Conservation (phyloP, 2,329 filamentous ascomycete genomes). For the Fusarium musae region DNA sequence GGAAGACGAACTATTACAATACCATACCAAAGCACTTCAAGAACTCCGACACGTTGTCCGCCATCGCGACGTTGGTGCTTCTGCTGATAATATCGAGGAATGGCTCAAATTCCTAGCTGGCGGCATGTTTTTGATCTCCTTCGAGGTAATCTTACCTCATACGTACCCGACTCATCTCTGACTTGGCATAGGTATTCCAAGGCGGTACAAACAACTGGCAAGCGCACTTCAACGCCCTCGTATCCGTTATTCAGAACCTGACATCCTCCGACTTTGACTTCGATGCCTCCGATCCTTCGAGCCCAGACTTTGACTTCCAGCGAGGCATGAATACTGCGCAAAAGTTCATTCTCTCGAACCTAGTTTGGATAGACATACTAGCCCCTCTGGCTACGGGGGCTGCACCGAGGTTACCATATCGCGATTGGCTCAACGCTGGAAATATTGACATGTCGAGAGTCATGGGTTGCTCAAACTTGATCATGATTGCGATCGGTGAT, state of each 20-base stretch:
- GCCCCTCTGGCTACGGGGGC: conserved; percentile 22
- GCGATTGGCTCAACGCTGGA: conserved; percentile 12
- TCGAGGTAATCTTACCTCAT: conserved; percentile 26
- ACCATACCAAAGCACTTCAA: conserved; percentile 44
- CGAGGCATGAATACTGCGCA: conserved; percentile 32
- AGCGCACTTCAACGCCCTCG: conserved; percentile 34
- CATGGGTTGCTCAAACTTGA: conserved; percentile 38
- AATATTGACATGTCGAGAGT: conserved; percentile 32
- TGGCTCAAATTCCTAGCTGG: conserved; percentile 44
- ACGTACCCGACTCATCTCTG: neutral
- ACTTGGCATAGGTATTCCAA: conserved; percentile 22
- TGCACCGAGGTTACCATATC: conserved; percentile 10
- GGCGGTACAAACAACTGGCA: conserved; percentile 37
- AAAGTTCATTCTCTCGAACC: conserved; percentile 28
- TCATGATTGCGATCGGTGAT: conserved; percentile 36
- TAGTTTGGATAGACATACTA: conserved; percentile 40
- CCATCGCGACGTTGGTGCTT: conserved; percentile 12
- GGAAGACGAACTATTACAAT: conserved; percentile 35
- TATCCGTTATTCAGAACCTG: conserved; percentile 15
- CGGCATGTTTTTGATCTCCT: conserved; percentile 43
- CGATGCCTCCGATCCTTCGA: neutral
- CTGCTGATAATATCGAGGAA: conserved; percentile 26
- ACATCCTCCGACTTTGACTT: conserved; percentile 3
- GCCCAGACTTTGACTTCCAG: conserved; percentile 10
- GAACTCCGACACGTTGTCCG: conserved; percentile 36